A percentile compares a stretch with the other conserved stretches of the same genome.
phyloP scores from a whole-genome alignment of 2,329 filamentous ascomycete species.

The Pezicula neosporulosa region DNA sequence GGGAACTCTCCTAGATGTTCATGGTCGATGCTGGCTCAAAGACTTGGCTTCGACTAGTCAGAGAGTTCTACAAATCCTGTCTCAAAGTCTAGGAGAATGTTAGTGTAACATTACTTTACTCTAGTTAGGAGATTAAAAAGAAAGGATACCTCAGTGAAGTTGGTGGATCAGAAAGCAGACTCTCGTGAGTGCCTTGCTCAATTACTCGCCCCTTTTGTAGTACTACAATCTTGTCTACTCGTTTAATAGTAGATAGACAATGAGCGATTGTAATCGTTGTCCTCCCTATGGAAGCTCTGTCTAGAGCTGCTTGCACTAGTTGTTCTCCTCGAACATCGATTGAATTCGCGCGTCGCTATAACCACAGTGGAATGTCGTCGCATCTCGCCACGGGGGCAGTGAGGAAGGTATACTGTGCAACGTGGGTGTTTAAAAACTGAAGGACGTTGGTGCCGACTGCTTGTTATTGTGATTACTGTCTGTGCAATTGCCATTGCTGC shows the following conservation, averaged over 20 bases:
- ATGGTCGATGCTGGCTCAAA: conserved; percentile 1
- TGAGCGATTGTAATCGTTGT: conserved; percentile 94
- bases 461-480: not conserved
- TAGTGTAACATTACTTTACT: no score
- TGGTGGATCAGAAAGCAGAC: conserved; percentile 54
- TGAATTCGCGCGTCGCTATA: not conserved
- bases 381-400: not conserved
- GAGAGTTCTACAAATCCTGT: not conserved
- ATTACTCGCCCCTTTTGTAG: conserved; percentile 70
- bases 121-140: no score
- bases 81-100: not conserved
- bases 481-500: not conserved
- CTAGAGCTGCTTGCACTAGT: conserved; percentile 82
- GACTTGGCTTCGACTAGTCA: not conserved
- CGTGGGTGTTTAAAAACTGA: not conserved
- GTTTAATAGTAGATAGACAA: conserved; percentile 85
- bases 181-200: conserved; percentile 71
- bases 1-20: no score
- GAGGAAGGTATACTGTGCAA: not conserved
- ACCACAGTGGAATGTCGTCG: not conserved
- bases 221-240: conserved; percentile 80
- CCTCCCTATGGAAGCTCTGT: conserved; percentile 73
- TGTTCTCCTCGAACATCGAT: conserved; percentile 87
- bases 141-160: no score
- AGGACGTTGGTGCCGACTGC: not conserved